Evolutionary conservation across 495 filamentous ascomycete genomes (phyloP).

Genomic region (Thermothielavioides terrestris): DNA sequence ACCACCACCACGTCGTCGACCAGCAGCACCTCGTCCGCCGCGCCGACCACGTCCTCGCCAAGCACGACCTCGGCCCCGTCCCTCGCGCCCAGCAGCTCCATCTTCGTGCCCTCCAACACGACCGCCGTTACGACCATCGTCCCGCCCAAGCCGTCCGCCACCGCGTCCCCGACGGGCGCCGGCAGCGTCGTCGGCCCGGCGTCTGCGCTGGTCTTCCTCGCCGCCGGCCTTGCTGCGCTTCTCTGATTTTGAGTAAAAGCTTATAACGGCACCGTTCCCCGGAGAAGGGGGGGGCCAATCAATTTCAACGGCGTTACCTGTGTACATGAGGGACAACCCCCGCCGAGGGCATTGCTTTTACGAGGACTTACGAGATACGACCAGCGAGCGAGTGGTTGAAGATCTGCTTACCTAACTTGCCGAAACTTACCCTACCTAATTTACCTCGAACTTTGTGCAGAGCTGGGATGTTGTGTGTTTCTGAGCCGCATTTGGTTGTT

Average conservation of each 20-base stretch:
- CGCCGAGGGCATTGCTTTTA: slow-evolving; percentile 9
- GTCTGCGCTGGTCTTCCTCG: slow-evolving; percentile 18
- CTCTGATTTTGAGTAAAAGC: no score
- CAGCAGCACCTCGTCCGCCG: background rate
- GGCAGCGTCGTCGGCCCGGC: slow-evolving; percentile 18
- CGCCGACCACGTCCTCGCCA: background rate
- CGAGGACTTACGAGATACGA: slow-evolving; percentile 32
- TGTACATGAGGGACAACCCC: no score
- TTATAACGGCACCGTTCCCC: slow-evolving; percentile 19
- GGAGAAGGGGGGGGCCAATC: background rate
- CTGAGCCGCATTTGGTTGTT: slow-evolving; percentile 4
- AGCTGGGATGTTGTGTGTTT: slow-evolving; percentile 22
- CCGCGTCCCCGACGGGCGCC: slow-evolving; percentile 12
- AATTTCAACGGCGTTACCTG: no score
- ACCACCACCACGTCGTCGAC: slow-evolving; percentile 2
- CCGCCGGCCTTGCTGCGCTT: slow-evolving; percentile 24
- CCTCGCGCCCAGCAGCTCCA: slow-evolving; percentile 2
- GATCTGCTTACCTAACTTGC: no score
- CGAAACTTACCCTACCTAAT: slow-evolving; percentile 16
- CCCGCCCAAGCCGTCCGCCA: slow-evolving; percentile 9
- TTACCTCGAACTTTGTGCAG: slow-evolving; percentile 19
- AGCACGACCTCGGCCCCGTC: background rate
- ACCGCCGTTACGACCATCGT: slow-evolving; percentile 8
- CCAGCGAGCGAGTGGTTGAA: slow-evolving; percentile 16
- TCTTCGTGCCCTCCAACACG: slow-evolving; percentile 12